phyloP scores from a whole-genome alignment of 2,329 filamentous ascomycete species.

The Leptographium radiaticola region DNA sequence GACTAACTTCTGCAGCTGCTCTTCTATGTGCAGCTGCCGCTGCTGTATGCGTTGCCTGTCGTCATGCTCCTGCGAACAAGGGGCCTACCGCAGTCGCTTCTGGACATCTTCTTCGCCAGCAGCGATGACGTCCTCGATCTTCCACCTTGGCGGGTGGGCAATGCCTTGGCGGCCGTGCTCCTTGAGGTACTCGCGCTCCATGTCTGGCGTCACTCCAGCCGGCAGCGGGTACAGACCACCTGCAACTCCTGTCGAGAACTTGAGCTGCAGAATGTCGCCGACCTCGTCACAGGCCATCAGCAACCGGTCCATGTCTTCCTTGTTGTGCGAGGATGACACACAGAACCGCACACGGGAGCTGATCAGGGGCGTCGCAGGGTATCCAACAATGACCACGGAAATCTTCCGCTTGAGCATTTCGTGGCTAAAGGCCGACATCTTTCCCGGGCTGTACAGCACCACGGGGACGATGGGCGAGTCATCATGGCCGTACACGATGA shows the following conservation, averaged over 20 bases:
- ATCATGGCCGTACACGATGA: slow-evolving; percentile 94
- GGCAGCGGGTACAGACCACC: slow-evolving; percentile 70
- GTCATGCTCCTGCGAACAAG: slow-evolving; percentile 6
- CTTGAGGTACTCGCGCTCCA: slow-evolving; percentile 55
- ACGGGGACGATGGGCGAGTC: slow-evolving; percentile 95
- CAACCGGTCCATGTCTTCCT: slow-evolving; percentile 89
- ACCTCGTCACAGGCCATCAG: slow-evolving; percentile 85
- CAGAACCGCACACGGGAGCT: slow-evolving; percentile 93
- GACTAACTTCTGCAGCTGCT: slow-evolving; percentile 4
- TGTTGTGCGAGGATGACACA: slow-evolving; percentile 90
- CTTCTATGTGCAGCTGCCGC: slow-evolving; percentile 4
- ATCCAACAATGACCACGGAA: slow-evolving; percentile 91
- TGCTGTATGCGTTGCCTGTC: slow-evolving; percentile 1
- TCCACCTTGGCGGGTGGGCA: slow-evolving; percentile 67
- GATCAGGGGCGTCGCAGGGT: slow-evolving; percentile 90
- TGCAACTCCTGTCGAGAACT: slow-evolving; percentile 92
- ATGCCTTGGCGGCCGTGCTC: slow-evolving; percentile 56
- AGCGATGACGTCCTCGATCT: slow-evolving; percentile 67
- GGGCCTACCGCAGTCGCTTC: slow-evolving; percentile 16
- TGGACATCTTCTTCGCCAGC: slow-evolving; percentile 23
- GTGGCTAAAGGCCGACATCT: slow-evolving; percentile 96
- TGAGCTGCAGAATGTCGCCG: slow-evolving; percentile 82
- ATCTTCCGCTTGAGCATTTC: slow-evolving; percentile 98
- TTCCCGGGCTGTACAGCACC: slow-evolving; percentile 93
- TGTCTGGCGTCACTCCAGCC: slow-evolving; percentile 56